These are phyloP conservation scores for Rubroshorea leprosula DNA, from an alignment of 345 rosid genomes.

Conservation along the genomic window DNA sequence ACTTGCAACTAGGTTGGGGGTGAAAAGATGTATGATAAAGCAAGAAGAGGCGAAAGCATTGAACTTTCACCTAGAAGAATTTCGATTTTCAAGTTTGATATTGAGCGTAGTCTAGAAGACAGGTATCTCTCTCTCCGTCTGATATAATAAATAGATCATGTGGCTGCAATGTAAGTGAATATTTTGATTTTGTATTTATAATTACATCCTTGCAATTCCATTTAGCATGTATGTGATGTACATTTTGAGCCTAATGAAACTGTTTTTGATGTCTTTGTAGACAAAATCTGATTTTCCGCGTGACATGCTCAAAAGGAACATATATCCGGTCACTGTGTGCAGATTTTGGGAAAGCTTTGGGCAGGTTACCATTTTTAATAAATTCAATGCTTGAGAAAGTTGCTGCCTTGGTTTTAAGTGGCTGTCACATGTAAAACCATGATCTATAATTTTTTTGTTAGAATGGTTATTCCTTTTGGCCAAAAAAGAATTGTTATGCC, in stretches of 20 bases:
- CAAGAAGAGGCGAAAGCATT: slow-evolving; percentile 86
- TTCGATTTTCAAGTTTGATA: slow-evolving; percentile 75
- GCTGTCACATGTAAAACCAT: neutral
- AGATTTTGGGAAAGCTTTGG: slow-evolving; percentile 86
- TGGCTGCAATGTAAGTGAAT: neutral
- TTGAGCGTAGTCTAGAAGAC: slow-evolving; percentile 90
- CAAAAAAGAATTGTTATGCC: no score
- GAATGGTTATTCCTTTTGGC: no score
- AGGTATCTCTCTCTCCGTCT: slow-evolving; percentile 32
- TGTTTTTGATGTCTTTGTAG: slow-evolving; percentile 35
- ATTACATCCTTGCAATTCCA: no score
- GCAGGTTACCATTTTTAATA: slow-evolving; percentile 45
- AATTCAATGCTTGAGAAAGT: neutral
- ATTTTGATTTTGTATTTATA: no score
- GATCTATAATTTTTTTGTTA: no score
- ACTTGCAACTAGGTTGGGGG: slow-evolving; percentile 63
- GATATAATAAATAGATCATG: neutral
- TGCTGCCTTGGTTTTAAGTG: neutral
- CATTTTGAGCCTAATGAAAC: neutral
- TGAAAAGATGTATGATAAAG: slow-evolving; percentile 94
- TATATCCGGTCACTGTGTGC: slow-evolving; percentile 93
- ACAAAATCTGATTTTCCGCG: slow-evolving; percentile 82
- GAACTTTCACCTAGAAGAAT: slow-evolving; percentile 88
- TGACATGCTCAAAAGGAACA: slow-evolving; percentile 85
- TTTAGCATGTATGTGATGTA: neutral